Conservation (phyloP, 352 stramenopile species). For the Phytophthora tentaculata region DNA sequence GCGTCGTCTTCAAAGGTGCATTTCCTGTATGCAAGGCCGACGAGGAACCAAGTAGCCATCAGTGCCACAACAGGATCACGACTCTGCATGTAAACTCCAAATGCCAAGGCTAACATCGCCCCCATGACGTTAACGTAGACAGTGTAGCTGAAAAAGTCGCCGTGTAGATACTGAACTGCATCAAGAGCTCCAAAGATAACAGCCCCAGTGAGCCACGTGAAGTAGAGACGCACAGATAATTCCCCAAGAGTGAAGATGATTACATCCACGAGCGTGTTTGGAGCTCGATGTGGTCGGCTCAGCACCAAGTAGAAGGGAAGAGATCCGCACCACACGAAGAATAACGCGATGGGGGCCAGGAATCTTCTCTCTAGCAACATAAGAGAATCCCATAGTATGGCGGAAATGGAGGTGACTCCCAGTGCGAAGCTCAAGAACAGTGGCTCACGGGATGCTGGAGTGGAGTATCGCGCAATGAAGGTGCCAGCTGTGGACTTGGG, state of each 20-base stretch:
- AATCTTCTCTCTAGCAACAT: not conserved
- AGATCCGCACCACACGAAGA: slow-evolving; percentile 4
- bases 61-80: slow-evolving; percentile 19
- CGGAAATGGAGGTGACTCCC: not conserved
- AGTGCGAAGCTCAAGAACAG: slow-evolving; percentile 8
- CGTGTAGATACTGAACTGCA: slow-evolving; percentile 32
- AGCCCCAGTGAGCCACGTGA: slow-evolving; percentile 25
- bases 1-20: slow-evolving; percentile 6
- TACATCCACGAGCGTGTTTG: slow-evolving; percentile 11
- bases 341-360: slow-evolving; percentile 1
- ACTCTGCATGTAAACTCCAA: slow-evolving; percentile 8
- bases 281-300: not conserved
- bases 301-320: slow-evolving; percentile 20
- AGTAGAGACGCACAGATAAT: slow-evolving; percentile 21
- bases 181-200: slow-evolving; percentile 36
- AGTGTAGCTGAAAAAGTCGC: slow-evolving; percentile 30
- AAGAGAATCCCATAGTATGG: not conserved
- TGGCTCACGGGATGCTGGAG: slow-evolving; percentile 1
- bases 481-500: slow-evolving; percentile 20
- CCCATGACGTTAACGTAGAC: slow-evolving; percentile 20
- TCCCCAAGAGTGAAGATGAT: slow-evolving; percentile 13
- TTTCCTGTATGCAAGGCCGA: slow-evolving; percentile 14
- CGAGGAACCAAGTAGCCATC: slow-evolving; percentile 23
- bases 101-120: slow-evolving; percentile 3
- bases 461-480: slow-evolving; percentile 40